Evolutionary conservation across 805 yeast species (phyloP), one percentile per base, ranked within the genome.

Genomic region (Candida nanaspora): DNA sequence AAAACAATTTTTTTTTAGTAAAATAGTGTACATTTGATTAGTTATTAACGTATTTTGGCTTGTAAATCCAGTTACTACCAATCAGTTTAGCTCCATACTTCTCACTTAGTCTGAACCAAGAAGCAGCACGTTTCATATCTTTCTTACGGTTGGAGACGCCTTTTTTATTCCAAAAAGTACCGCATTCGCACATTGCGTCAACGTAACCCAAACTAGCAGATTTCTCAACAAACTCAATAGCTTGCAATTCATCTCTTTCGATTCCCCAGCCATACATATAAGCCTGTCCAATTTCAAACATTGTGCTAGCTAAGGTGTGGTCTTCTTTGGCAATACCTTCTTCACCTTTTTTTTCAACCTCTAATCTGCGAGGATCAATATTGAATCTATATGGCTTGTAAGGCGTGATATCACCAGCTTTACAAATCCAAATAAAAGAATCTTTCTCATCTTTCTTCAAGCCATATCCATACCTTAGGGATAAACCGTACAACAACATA

Each of bases 41-140:
- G n/a, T n/a, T n/a, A n/a, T n/a, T 22, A 61, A 66, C 56, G 51
- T 83, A 82, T 63, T 82, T 82, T 36, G 76, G 77, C 57, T 80
- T 82, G 62, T 81, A 77, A 28, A 82, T 80, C 91, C 91, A 83
- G 44, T 79, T 74, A 42, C 81, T 78, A 0, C 88, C 89, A 21
- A 79, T 72, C 41, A 79, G 61, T 47, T 69, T 72, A 19, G 72
- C 72, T 3, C 88, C 88, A 47, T 71, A 69, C 23, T 69, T 61
- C 40, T 79, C 87, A 14, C 86, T 82, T 26, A 76, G 60, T 33
- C 89, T 66, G 42, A 76, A 72, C 80, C 88, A 81, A 11, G 79
- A 76, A 2, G 89, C 84, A 3, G 91, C 86, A 50, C 73, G 64
- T 35, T 61, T 57, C 37, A 70, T 56, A 53, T 85, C 84, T 50